Conservation (phyloP, 179 eudicot genomes). For the Spinacia oleracea region DNA sequence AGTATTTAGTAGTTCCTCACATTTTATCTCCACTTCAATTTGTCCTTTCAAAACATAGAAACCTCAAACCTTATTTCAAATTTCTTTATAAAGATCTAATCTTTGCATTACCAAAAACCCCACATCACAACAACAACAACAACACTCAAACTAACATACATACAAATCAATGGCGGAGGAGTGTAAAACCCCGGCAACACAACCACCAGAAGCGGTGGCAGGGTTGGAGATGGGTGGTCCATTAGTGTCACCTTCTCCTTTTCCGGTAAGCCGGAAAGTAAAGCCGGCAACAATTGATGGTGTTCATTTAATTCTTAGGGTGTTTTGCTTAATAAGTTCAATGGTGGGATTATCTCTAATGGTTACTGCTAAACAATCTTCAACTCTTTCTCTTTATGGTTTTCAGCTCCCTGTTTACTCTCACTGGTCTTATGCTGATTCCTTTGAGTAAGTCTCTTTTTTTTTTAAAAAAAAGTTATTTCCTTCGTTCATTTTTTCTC, state of each 20-base stretch:
- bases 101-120: not conserved
- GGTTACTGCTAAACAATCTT: slow-evolving; percentile 64
- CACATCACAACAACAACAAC: no score
- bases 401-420: slow-evolving; percentile 72
- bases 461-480: no score
- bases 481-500: no score
- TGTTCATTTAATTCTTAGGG: slow-evolving; percentile 44
- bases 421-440: slow-evolving; percentile 85
- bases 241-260: slow-evolving; percentile 23
- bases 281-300: slow-evolving; percentile 31
- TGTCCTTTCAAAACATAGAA: slow-evolving; percentile 26
- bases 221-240: slow-evolving; percentile 42
- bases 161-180: slow-evolving; percentile 24
- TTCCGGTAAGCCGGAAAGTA: slow-evolving; percentile 27
- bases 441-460: slow-evolving; percentile 61
- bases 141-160: not conserved
- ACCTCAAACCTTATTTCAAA: slow-evolving; percentile 18
- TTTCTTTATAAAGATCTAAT: not conserved
- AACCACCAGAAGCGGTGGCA: not conserved
- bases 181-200: slow-evolving; percentile 12
- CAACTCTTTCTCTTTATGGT: slow-evolving; percentile 62
- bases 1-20: slow-evolving; percentile 14
- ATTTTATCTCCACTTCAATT: not conserved
- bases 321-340: slow-evolving; percentile 48
- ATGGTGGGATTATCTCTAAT: slow-evolving; percentile 49